A percentile compares a stretch with the other conserved stretches of the same genome.
phyloP scores from a whole-genome alignment of 495 filamentous ascomycete species.

The Bacidia rubella region DNA sequence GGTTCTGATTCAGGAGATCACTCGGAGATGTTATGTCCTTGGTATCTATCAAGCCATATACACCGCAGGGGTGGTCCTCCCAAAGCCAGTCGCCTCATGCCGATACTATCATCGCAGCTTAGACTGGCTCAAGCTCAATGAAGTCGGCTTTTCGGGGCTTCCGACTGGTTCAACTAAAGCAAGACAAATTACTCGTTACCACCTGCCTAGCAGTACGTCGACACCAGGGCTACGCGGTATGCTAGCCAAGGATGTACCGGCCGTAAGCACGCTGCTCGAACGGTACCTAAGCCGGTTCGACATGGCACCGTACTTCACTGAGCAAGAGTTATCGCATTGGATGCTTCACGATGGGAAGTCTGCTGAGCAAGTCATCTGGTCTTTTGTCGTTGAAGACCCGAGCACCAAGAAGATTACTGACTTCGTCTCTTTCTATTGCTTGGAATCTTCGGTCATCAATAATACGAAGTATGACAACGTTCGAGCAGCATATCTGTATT shows the following conservation, averaged over 20 bases:
- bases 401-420: conserved; percentile 73
- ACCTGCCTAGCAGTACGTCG: conserved; percentile 54
- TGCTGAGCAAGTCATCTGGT: conserved; percentile 75
- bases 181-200: conserved; percentile 67
- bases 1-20: conserved; percentile 93
- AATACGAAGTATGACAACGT: conserved; percentile 62
- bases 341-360: conserved; percentile 49
- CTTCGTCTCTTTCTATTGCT: conserved; percentile 89
- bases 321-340: conserved; percentile 79
- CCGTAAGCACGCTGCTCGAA: conserved; percentile 58
- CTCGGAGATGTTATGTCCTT: conserved; percentile 68
- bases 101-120: conserved; percentile 87
- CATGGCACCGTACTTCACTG: conserved; percentile 67
- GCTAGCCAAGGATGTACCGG: conserved; percentile 67
- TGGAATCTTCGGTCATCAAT: conserved; percentile 83
- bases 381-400: conserved; percentile 76
- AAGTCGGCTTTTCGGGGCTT: conserved; percentile 78
- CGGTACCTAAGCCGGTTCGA: conserved; percentile 69
- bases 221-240: conserved; percentile 66
- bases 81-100: conserved; percentile 80
- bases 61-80: conserved; percentile 80
- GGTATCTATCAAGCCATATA: conserved; percentile 90
- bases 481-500: conserved; percentile 86
- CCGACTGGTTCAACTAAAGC: conserved; percentile 67
- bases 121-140: conserved; percentile 90